Conservation (phyloP, 2,329 filamentous ascomycete species). For the Fusarium pilosicola region DNA sequence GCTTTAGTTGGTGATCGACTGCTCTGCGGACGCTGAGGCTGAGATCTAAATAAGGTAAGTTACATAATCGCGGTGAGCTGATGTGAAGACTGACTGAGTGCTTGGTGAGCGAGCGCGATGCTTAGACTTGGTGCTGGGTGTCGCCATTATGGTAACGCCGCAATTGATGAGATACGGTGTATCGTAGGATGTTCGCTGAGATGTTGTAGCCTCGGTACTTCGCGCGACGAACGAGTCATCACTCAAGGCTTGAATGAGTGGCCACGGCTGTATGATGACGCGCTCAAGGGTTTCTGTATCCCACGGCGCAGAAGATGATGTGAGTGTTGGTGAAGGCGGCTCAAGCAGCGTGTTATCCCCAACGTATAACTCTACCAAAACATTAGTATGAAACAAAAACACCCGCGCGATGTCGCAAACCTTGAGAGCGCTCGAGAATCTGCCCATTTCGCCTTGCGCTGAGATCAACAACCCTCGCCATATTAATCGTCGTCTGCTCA, state of each 20-base stretch:
- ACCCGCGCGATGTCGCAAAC: not conserved
- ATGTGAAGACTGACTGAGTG: slow-evolving; percentile 5
- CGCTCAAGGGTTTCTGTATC: not conserved
- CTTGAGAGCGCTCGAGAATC: not conserved
- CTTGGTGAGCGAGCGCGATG: not conserved
- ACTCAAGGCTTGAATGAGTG: slow-evolving; percentile 23
- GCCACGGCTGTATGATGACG: slow-evolving; percentile 9
- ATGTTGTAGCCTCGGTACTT: slow-evolving; percentile 29
- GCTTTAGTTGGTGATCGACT: not conserved
- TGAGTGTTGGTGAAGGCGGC: not conserved
- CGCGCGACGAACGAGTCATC: slow-evolving; percentile 29
- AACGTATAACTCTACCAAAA: not conserved
- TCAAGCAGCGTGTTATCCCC: not conserved
- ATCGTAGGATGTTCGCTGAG: slow-evolving; percentile 7
- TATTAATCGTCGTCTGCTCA: not conserved
- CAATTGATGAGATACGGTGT: slow-evolving; percentile 13
- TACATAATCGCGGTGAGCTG: too few species aligned
- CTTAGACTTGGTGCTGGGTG: slow-evolving; percentile 1
- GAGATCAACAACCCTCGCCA: not conserved
- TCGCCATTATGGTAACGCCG: slow-evolving; percentile 28
- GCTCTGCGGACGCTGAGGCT: slow-evolving; percentile 12
- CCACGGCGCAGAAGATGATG: not conserved
- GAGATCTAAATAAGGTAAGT: slow-evolving; percentile 7
- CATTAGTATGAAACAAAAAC: not conserved
- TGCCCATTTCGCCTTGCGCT: not conserved